phyloP scores from a whole-genome alignment of 129 eudicot genomes.

The Pittosporum tobira region DNA sequence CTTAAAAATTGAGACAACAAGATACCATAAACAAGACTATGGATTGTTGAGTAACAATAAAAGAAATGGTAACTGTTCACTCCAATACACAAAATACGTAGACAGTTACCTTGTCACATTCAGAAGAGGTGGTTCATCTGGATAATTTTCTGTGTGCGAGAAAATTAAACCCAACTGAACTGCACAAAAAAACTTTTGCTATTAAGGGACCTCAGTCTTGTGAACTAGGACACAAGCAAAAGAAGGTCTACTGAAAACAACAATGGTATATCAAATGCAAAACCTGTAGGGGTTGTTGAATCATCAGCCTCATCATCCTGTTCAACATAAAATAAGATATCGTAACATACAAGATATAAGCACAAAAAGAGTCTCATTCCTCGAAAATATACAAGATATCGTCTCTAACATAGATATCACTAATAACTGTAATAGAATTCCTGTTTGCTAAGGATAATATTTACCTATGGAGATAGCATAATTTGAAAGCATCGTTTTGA shows the following conservation, averaged over 20 bases:
- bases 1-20: background rate
- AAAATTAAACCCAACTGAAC: constrained; percentile 86
- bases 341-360: background rate
- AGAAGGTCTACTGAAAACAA: background rate
- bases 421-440: background rate
- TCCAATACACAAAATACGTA: background rate
- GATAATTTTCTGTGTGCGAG: constrained; percentile 91
- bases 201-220: constrained; percentile 3
- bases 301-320: constrained; percentile 70
- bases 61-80: background rate
- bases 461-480: constrained; percentile 59
- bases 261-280: constrained; percentile 2
- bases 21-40: background rate
- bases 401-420: background rate
- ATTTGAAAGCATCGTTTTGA: constrained; percentile 70
- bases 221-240: constrained; percentile 5
- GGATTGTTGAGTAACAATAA: background rate
- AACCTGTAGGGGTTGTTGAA: constrained; percentile 50
- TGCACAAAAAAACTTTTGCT: constrained; percentile 30
- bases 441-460: background rate
- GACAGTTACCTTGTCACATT: constrained; percentile 54
- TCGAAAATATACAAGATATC: background rate
- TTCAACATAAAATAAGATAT: constrained; percentile 9
- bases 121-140: constrained; percentile 93
- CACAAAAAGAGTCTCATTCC: background rate